Conservation (phyloP, 352 stramenopile genomes). For the Pythium rhizo-oryzae region DNA sequence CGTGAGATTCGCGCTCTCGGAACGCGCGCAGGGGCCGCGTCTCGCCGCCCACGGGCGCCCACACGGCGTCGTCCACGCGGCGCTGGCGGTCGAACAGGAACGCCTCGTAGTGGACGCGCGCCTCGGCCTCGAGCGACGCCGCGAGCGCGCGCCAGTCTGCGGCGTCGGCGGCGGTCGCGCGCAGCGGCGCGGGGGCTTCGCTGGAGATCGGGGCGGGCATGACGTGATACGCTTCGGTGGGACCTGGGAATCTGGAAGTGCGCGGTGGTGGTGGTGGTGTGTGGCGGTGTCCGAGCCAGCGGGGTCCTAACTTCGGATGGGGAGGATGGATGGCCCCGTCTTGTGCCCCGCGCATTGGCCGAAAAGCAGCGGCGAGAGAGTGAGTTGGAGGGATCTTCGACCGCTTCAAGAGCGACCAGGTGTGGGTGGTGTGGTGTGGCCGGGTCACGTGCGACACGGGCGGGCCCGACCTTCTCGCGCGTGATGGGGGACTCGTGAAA, state of each 20-base stretch:
- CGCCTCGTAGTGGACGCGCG: neutral
- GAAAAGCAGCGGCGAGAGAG: no score
- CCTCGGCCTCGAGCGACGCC: neutral
- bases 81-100: conserved; percentile 8
- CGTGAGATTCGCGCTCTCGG: neutral
- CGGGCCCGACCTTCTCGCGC: neutral
- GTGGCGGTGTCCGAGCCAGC: no score
- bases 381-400: neutral
- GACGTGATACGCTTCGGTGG: no score
- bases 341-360: no score
- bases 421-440: neutral
- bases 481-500: no score
- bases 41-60: neutral
- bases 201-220: neutral
- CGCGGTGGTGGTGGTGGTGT: no score
- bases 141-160: neutral
- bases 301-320: no score
- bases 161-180: neutral
- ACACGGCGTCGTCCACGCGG: neutral
- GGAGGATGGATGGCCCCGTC: no score
- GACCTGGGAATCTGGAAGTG: no score
- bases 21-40: neutral
- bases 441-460: neutral
- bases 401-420: neutral
- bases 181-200: neutral